Conservation (phyloP, 2,329 filamentous ascomycete genomes). For the Hawksworthiomyces lignivorus region DNA sequence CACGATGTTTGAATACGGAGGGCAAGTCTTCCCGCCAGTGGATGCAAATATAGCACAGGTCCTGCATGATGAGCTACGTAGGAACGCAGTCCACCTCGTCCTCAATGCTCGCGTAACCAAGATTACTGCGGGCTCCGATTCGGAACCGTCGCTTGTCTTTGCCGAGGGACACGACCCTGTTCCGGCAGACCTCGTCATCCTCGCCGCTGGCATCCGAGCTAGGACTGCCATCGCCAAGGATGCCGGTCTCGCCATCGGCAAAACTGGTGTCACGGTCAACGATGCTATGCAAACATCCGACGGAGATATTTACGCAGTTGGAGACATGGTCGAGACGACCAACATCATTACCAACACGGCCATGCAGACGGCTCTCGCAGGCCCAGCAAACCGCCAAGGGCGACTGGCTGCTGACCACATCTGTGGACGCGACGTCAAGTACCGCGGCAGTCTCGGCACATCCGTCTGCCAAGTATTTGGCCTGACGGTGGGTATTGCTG, state of each 20-base stretch:
- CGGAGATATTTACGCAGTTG: constrained; percentile 21
- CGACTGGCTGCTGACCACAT: constrained; percentile 20
- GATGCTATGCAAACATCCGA: constrained; percentile 20
- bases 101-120: neutral
- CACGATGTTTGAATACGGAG: constrained; percentile 16
- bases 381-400: constrained; percentile 21
- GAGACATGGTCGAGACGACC: constrained; percentile 20
- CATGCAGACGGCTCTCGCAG: constrained; percentile 17
- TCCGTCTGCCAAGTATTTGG: constrained; percentile 18
- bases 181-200: constrained; percentile 2
- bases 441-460: constrained; percentile 19
- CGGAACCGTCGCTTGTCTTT: no score
- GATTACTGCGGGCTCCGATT: no score
- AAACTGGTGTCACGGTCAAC: constrained; percentile 15
- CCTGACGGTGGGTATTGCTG: constrained; percentile 16
- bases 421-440: constrained; percentile 12
- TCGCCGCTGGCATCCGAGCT: neutral
- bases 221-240: neutral
- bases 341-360: constrained; percentile 13
- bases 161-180: neutral
- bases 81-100: constrained; percentile 14
- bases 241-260: constrained; percentile 14
- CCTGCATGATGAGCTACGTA: constrained; percentile 17
- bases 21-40: constrained; percentile 16
- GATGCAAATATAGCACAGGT: constrained; percentile 18